Evolutionary conservation across 768 basidiomycete species (phyloP).

Genomic region (Chalciporus piperatus): DNA sequence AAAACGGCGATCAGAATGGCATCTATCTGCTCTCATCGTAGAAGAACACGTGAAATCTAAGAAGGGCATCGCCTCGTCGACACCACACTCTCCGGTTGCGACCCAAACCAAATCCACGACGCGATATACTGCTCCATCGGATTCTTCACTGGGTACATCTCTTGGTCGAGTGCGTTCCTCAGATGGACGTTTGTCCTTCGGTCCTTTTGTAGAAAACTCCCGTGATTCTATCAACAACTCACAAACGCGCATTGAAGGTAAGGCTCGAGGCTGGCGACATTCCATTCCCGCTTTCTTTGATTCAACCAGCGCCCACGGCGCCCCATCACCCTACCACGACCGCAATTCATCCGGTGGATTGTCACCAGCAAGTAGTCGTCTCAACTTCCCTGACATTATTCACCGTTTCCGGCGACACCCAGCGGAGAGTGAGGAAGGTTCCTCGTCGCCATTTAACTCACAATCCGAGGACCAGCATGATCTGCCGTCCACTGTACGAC

Average conservation of each 20-base stretch:
- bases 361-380: conserved; percentile 45
- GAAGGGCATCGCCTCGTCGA: conserved; percentile 18
- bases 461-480: conserved; percentile 41
- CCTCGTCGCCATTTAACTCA: conserved; percentile 45
- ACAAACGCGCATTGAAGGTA: conserved; percentile 42
- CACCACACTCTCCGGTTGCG: conserved; percentile 11
- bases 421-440: conserved; percentile 47
- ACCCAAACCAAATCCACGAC: conserved; percentile 10
- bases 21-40: conserved; percentile 64
- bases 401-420: conserved; percentile 34
- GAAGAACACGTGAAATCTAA: conserved; percentile 60
- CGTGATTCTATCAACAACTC: conserved; percentile 48
- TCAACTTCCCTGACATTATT: conserved; percentile 38
- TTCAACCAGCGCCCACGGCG: conserved; percentile 34
- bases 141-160: conserved; percentile 40
- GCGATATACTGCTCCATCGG: conserved; percentile 33
- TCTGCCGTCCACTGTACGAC: conserved; percentile 20
- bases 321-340: conserved; percentile 32
- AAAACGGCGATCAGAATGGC: conserved; percentile 50
- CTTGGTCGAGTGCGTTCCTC: conserved; percentile 37
- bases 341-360: conserved; percentile 28
- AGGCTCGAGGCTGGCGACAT: conserved; percentile 24
- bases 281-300: conserved; percentile 29
- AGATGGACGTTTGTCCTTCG: conserved; percentile 56
- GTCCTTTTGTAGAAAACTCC: conserved; percentile 49